Evolutionary conservation across 2,329 filamentous ascomycete genomes (phyloP).

Genomic region (Clonostachys rhizophaga): DNA sequence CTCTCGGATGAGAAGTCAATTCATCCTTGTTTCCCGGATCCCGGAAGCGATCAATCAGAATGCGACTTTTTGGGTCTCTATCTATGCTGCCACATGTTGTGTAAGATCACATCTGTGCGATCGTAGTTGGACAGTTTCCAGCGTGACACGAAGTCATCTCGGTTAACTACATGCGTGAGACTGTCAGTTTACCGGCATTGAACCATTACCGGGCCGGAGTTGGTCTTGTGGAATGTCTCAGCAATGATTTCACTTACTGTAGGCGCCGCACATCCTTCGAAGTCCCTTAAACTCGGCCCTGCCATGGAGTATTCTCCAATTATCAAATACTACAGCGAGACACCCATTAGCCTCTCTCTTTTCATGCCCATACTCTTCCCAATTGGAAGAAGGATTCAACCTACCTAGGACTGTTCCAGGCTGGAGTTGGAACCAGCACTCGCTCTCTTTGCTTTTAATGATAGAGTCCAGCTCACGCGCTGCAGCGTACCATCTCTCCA

Average conservation of each 20-base stretch:
- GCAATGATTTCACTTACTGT: conserved; percentile 55
- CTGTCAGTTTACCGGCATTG: not conserved
- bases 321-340: conserved; percentile 71
- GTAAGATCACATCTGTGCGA: too few species aligned
- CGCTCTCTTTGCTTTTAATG: conserved; percentile 56
- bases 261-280: conserved; percentile 85
- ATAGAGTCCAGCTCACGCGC: conserved; percentile 71
- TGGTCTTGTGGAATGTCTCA: not conserved
- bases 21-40: too few species aligned
- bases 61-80: too few species aligned
- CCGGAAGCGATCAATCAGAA: too few species aligned
- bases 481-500: conserved; percentile 69
- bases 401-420: conserved; percentile 75
- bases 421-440: conserved; percentile 77
- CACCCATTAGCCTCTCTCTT: conserved; percentile 6
- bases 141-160: conserved; percentile 75
- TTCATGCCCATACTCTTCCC: too few species aligned
- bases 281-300: conserved; percentile 77
- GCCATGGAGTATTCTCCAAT: conserved; percentile 92
- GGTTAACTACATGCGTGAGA: conserved; percentile 51
- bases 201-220: not conserved
- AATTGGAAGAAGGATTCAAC: conserved; percentile 18
- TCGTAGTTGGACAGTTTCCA: conserved; percentile 56
- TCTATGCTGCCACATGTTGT: too few species aligned
- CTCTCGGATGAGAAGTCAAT: too few species aligned